Evolutionary conservation across 345 rosid genomes (phyloP).

Genomic region (Eucalyptus albens): DNA sequence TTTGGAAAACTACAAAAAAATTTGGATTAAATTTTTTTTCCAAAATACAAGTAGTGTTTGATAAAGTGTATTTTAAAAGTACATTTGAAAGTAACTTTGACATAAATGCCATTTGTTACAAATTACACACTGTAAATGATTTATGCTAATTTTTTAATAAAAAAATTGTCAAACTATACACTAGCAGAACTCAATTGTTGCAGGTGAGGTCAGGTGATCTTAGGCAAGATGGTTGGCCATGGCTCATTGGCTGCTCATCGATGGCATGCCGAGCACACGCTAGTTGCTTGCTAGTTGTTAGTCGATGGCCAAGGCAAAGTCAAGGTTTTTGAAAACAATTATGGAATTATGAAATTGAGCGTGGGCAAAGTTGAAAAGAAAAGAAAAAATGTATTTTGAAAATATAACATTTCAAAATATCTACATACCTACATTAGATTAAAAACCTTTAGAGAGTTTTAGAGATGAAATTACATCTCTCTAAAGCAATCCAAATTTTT

Average conservation of each 20-base stretch:
- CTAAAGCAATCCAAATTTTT: too few species aligned
- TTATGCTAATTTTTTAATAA: neutral
- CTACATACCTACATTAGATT: neutral
- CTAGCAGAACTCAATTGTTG: neutral
- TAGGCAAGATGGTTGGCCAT: too few species aligned
- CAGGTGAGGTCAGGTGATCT: too few species aligned
- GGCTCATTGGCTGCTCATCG: neutral
- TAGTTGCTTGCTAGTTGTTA: neutral
- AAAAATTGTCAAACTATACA: too few species aligned
- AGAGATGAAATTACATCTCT: neutral
- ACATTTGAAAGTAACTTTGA: too few species aligned
- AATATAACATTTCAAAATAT: too few species aligned
- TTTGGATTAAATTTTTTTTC: too few species aligned
- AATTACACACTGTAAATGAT: neutral
- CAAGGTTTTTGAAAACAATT: too few species aligned
- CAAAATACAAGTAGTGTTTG: neutral
- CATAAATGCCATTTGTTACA: neutral
- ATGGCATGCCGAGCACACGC: neutral
- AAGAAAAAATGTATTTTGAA: rapidly evolving
- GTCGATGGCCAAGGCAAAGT: too few species aligned
- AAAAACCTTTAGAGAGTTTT: too few species aligned
- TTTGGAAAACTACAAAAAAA: neutral
- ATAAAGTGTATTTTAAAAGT: too few species aligned
- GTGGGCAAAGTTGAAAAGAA: too few species aligned
- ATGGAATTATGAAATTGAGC: neutral